phyloP scores from a whole-genome alignment of 257 asterid species.

The Galeopsis tetrahit region DNA sequence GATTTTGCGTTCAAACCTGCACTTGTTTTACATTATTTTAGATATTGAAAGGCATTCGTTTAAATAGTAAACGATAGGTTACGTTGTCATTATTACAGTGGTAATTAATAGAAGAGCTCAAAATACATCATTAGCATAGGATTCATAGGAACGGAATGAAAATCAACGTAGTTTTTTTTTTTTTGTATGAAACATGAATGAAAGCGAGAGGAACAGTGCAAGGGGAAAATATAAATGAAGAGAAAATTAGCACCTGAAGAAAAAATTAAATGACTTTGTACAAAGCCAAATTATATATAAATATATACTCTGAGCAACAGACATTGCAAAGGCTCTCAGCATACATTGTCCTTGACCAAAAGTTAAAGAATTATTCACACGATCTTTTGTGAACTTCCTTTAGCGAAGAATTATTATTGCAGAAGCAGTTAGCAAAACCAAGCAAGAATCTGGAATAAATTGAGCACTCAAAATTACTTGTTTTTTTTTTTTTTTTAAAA shows the following conservation, averaged over 20 bases:
- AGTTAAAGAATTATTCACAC: background rate
- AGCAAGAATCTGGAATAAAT: constrained; percentile 17
- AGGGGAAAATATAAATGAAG: background rate
- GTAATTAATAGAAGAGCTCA: constrained; percentile 21
- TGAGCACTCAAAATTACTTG: background rate
- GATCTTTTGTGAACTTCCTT: constrained; percentile 13
- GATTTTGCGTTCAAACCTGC: background rate
- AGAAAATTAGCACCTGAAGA: constrained; percentile 4
- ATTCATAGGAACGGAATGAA: too few species aligned
- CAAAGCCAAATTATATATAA: background rate
- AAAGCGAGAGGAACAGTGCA: background rate
- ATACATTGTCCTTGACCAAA: constrained; percentile 6
- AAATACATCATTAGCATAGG: background rate
- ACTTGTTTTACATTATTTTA: background rate
- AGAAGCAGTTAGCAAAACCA: constrained; percentile 20
- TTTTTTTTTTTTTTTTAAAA: constrained; percentile 4
- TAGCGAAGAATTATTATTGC: constrained; percentile 5
- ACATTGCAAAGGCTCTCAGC: background rate
- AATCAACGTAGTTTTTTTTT: background rate
- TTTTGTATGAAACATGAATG: background rate
- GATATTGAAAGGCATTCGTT: background rate
- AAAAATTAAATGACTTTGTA: background rate
- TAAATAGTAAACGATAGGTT: background rate
- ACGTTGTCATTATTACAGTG: background rate
- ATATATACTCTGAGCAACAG: background rate